Evolutionary conservation across 208 protist genomes (phyloP), one percentile per base, ranked within the genome.

Genomic region (Porcisia deanei): DNA sequence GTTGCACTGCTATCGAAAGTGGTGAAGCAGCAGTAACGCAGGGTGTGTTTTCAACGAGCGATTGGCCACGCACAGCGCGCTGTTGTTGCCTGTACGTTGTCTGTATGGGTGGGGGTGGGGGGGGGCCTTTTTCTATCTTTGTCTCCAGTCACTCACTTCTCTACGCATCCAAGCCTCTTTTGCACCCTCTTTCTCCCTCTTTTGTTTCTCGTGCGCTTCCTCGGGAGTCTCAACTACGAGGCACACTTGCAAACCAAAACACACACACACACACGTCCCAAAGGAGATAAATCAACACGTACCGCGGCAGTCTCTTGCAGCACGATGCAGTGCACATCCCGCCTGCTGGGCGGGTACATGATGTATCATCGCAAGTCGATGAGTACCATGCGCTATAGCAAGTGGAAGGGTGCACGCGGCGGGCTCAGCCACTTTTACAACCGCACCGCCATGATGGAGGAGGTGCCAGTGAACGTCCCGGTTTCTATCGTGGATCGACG

Each of bases 341-440:
- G 84, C 60, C 72, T 78, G 54, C 64, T 84, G 14, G 93, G 90
- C 37, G 88, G 87, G 53, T 95, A 95, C 83, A 94, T 94, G 90
- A 94, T 95, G 89, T 97, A 97, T 84, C 93, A 97, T 73, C 91
- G 93, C 70, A 91, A 91, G 60, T 71, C 93, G 52, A 94, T 97
- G 90, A 82, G 90, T 45, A 94, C 89, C 16, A 92, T 96, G 90
- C 91, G 90, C 82, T 94, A 93, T 76, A 96, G 89, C 81, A 84
- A 83, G 16, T 97, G 93, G 91, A 85, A 88, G 60, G 93, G 93
- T 20, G 76, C 74, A 3, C 89, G 87, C 47, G 93, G 93, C 68
- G 93, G 89, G 16, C 71, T 95, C 12, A 90, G 93, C 64, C 93
- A 95, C 81, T 97, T 94, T 72, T 97, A 96, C 82, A 90, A 91